These are phyloP conservation scores for Eragrostis tef DNA, from an alignment of 202 grass and related monocot species.

Conservation along the genomic window DNA sequence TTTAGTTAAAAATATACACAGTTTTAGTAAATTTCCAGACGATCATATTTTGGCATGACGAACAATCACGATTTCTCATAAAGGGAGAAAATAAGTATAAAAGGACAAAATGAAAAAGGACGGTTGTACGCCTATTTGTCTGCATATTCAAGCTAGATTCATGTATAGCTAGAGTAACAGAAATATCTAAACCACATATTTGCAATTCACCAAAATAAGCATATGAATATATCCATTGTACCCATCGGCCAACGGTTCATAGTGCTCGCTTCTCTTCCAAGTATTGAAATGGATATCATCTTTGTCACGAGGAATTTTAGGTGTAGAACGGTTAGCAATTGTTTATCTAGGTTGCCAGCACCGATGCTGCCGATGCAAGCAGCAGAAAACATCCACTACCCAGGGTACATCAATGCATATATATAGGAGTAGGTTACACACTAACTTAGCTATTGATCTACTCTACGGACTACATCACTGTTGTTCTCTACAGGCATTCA, in stretches of 20 bases:
- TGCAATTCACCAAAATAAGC: not conserved
- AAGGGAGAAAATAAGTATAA: not conserved
- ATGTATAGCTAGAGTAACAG: not conserved
- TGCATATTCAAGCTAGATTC: not conserved
- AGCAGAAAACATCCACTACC: not conserved
- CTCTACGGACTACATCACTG: not conserved
- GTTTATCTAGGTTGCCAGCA: not conserved
- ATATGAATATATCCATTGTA: not conserved
- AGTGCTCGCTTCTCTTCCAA: not conserved
- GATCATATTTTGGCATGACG: not conserved
- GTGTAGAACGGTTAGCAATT: not conserved
- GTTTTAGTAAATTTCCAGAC: not conserved
- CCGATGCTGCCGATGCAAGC: not conserved
- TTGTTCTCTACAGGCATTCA: not conserved
- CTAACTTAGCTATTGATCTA: conserved; percentile 1
- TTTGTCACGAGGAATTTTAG: not conserved
- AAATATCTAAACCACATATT: conserved; percentile 14
- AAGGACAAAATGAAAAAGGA: not conserved
- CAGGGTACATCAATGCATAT: not conserved
- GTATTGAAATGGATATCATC: not conserved
- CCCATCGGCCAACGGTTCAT: not conserved
- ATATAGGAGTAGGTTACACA: conserved; percentile 1
- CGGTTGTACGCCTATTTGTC: not conserved
- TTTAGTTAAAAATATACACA: not conserved
- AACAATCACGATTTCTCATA: not conserved